phyloP scores from a whole-genome alignment of 495 filamentous ascomycete species.

The Daldinia decipiens region DNA sequence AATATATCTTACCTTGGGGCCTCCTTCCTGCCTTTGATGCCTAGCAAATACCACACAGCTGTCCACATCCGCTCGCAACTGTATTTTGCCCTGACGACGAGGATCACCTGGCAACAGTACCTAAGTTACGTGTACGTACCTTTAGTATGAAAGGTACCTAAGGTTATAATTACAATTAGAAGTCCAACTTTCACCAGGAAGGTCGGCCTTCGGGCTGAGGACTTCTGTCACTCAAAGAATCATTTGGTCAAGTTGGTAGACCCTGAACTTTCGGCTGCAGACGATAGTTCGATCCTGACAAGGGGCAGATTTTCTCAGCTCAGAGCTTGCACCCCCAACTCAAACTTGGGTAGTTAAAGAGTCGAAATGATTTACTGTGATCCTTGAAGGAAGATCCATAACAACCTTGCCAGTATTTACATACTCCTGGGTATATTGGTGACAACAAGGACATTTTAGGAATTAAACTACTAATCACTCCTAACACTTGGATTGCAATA shows the following conservation, averaged over 20 bases:
- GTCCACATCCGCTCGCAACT: too few species aligned
- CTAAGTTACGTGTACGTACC: neutral
- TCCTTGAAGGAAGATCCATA: neutral
- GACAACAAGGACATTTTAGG: too few species aligned
- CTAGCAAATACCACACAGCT: too few species aligned
- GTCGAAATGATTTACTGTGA: conserved; percentile 4
- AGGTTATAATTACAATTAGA: neutral
- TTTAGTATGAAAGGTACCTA: neutral
- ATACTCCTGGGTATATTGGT: too few species aligned
- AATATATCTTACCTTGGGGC: too few species aligned
- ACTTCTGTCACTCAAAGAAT: neutral
- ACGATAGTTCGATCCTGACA: conserved; percentile 3
- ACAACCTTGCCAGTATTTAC: too few species aligned
- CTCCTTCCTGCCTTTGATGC: too few species aligned
- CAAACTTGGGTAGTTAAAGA: conserved; percentile 9
- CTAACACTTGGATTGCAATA: neutral
- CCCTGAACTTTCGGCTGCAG: neutral
- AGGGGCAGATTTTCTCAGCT: neutral
- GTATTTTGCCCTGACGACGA: too few species aligned
- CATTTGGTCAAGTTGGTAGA: conserved; percentile 6
- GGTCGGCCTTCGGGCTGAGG: neutral
- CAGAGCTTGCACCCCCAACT: conserved; percentile 6
- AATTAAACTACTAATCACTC: neutral
- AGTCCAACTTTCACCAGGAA: neutral
- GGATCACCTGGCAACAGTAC: too few species aligned